Evolutionary conservation across 2,329 filamentous ascomycete genomes (phyloP).

Genomic region (Scedosporium aurantiacum): DNA sequence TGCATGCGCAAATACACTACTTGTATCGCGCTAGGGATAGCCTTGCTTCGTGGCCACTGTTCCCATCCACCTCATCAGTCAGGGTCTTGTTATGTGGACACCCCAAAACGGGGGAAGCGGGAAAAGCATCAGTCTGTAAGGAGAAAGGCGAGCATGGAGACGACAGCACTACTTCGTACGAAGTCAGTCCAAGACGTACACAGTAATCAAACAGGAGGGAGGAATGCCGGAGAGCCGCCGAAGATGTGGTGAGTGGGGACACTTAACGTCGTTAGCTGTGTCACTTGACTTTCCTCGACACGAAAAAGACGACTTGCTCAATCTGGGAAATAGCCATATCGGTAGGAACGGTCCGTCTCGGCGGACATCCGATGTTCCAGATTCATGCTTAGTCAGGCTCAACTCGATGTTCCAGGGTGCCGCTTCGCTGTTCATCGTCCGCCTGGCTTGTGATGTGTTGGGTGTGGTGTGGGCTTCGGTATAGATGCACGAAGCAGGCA

Average conservation of each 20-base stretch:
- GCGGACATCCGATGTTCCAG: background rate
- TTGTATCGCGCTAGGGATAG: background rate
- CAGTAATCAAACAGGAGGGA: constrained; percentile 3
- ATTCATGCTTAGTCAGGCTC: background rate
- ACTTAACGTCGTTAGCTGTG: background rate
- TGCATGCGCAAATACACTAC: background rate
- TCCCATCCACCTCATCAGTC: background rate
- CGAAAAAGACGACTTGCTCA: background rate
- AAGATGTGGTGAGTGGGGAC: constrained; percentile 6
- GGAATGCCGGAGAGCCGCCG: constrained; percentile 7
- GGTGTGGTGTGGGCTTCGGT: background rate
- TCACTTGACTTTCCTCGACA: constrained; percentile 6
- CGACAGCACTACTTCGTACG: background rate
- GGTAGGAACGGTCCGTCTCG: constrained; percentile 6
- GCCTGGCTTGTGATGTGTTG: background rate
- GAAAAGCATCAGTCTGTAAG: background rate
- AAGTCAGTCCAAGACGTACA: background rate
- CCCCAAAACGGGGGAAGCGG: background rate
- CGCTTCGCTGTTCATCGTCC: background rate
- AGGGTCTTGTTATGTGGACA: constrained; percentile 1
- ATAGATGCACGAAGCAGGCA: no score
- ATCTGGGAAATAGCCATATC: constrained; percentile 7
- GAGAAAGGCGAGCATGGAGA: background rate
- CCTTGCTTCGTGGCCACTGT: background rate
- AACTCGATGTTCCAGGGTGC: background rate